A percentile compares a stretch with the other conserved stretches of the same genome.
Conservation (phyloP, 331 rosid genomes). For the Acacia pycnantha region DNA sequence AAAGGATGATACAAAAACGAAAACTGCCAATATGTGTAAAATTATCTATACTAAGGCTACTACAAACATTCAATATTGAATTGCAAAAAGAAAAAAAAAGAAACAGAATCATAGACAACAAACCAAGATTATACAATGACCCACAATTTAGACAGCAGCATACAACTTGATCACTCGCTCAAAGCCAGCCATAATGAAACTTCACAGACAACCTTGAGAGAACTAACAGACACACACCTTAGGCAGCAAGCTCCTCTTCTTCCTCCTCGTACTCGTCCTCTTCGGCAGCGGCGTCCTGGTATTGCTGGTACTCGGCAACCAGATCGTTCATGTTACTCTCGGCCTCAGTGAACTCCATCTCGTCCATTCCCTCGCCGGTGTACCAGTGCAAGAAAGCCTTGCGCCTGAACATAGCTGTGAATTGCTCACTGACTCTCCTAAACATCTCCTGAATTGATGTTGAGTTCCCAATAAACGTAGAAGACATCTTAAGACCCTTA, state of each 20-base stretch:
- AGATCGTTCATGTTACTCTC: constrained; percentile 89
- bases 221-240: constrained; percentile 25
- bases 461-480: constrained; percentile 73
- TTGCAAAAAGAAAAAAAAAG: not conserved
- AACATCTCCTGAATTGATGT: constrained; percentile 90
- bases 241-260: constrained; percentile 54
- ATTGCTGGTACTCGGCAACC: constrained; percentile 86
- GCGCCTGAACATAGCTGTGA: constrained; percentile 84
- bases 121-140: constrained; percentile 44
- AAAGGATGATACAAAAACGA: not conserved
- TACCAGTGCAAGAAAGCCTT: constrained; percentile 93
- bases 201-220: constrained; percentile 24
- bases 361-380: constrained; percentile 90
- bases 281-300: constrained; percentile 67
- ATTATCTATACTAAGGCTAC: constrained; percentile 29
- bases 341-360: constrained; percentile 88
- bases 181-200: constrained; percentile 31
- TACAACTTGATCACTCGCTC: constrained; percentile 13
- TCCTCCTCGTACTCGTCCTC: constrained; percentile 68
- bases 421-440: constrained; percentile 84
- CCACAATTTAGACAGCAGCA: constrained; percentile 37
- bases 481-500: constrained; percentile 67
- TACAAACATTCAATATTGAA: constrained; percentile 34
- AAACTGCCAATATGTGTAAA: constrained; percentile 16
- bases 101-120: constrained; percentile 32